A percentile compares a stretch with the other conserved stretches of the same genome.
Conservation (phyloP, 2,329 filamentous ascomycete genomes). For the Grosmannia serpens region DNA sequence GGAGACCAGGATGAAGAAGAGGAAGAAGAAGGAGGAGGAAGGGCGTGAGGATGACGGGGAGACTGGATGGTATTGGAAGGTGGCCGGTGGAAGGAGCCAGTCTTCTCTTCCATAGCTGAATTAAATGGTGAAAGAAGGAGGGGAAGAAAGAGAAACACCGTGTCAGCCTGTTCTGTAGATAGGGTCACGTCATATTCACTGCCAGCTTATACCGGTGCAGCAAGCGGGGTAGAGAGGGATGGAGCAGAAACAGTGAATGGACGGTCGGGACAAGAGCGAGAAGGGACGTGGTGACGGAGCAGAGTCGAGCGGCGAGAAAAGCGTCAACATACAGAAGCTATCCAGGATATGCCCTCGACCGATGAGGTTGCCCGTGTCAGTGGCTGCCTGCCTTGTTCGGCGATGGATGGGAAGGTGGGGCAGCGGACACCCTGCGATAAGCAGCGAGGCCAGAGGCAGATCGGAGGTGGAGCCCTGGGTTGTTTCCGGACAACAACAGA, state of each 20-base stretch:
- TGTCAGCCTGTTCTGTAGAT: conserved; percentile 6
- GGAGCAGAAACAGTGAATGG: not conserved
- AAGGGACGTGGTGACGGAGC: not conserved
- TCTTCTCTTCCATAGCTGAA: conserved; percentile 11
- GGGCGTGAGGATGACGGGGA: not conserved
- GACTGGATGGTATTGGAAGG: not conserved
- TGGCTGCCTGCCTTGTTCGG: conserved; percentile 2
- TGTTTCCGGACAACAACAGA: not conserved
- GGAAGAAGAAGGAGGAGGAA: conserved; percentile 15
- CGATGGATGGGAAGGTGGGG: conserved; percentile 1
- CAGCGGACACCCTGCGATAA: not conserved
- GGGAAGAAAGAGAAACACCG: not conserved
- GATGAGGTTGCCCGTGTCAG: not conserved
- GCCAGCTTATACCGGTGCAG: not conserved
- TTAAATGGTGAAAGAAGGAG: not conserved
- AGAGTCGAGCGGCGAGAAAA: not conserved
- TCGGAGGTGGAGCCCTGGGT: not conserved
- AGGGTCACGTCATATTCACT: conserved; percentile 6
- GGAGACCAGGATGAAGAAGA: not conserved
- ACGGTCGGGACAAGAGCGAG: not conserved
- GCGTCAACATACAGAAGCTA: not conserved
- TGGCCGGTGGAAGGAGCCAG: conserved; percentile 8
- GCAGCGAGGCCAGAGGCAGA: not conserved
- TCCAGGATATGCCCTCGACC: not conserved
- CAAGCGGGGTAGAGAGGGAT: not conserved